Evolutionary conservation across 2,329 filamentous ascomycete species (phyloP).

Genomic region (Apiospora arundinis): DNA sequence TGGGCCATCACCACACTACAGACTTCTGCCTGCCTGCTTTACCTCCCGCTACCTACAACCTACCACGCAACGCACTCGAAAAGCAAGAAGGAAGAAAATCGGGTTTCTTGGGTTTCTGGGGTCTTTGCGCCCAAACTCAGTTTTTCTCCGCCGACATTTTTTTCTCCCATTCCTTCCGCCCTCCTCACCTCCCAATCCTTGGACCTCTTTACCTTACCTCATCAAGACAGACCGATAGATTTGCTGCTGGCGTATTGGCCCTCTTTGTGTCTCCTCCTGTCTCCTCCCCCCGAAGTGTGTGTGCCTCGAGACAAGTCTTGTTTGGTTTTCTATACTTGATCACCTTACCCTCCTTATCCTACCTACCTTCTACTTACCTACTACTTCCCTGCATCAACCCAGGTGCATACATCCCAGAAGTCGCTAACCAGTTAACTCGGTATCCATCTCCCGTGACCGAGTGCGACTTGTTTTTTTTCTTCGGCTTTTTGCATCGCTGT

Average conservation of each 20-base stretch:
- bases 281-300: not conserved
- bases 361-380: too few relatives aligned
- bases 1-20: constrained; percentile 4
- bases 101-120: constrained; percentile 18
- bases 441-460: constrained; percentile 15
- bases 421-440: constrained; percentile 1
- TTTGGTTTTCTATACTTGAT: constrained; percentile 12
- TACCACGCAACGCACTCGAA: constrained; percentile 10
- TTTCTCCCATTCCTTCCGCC: constrained; percentile 13
- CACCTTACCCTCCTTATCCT: not conserved
- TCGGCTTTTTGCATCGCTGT: constrained; percentile 12
- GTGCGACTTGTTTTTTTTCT: constrained; percentile 18
- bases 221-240: constrained; percentile 1
- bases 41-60: not conserved
- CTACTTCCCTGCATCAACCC: not conserved
- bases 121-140: constrained; percentile 22
- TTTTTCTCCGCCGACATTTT: constrained; percentile 24
- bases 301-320: not conserved
- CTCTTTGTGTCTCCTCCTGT: not conserved
- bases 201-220: not conserved
- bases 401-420: constrained; percentile 7
- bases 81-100: constrained; percentile 17
- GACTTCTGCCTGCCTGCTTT: not conserved
- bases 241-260: constrained; percentile 2
- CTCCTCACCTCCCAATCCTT: constrained; percentile 7